phyloP scores from a whole-genome alignment of 208 protist genomes.

The Wallacemonas rigidus region DNA sequence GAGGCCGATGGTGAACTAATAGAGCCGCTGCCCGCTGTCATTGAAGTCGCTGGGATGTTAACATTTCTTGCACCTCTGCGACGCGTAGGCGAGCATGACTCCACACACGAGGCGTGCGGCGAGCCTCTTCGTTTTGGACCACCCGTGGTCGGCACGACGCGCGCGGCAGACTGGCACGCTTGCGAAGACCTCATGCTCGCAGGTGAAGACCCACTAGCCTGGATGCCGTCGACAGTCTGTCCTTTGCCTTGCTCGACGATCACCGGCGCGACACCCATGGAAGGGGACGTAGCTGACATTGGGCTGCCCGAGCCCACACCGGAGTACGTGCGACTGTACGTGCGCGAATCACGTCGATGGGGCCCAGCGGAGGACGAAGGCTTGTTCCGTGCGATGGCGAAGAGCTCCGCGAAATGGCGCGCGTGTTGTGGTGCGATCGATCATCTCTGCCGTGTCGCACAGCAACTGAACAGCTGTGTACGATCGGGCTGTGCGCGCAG shows the following conservation, averaged over 20 bases:
- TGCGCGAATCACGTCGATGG: conserved; percentile 1
- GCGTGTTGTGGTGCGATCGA: conserved; percentile 2
- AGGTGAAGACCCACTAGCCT: not conserved
- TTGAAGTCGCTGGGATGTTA: conserved; percentile 60
- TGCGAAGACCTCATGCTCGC: not conserved
- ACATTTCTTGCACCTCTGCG: conserved; percentile 45
- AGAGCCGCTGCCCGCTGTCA: conserved; percentile 65
- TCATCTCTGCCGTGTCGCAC: not conserved
- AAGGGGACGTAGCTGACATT: not conserved
- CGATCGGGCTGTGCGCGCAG: not conserved
- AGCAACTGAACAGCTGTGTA: not conserved
- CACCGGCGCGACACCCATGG: no score
- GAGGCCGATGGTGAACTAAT: conserved; percentile 81
- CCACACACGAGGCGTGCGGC: not conserved
- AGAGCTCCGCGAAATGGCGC: conserved; percentile 2
- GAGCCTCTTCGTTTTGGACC: conserved; percentile 23
- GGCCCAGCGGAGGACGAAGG: not conserved
- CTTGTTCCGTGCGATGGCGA: conserved; percentile 14
- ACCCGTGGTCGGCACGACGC: conserved; percentile 40
- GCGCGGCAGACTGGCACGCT: conserved; percentile 2
- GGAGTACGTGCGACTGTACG: conserved; percentile 10
- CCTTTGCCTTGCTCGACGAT: no score
- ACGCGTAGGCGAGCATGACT: no score
- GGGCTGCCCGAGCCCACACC: not conserved
- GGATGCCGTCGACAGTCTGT: not conserved